Evolutionary conservation across 2,329 filamentous ascomycete species (phyloP).

Genomic region (Colletotrichum chlorophyti): DNA sequence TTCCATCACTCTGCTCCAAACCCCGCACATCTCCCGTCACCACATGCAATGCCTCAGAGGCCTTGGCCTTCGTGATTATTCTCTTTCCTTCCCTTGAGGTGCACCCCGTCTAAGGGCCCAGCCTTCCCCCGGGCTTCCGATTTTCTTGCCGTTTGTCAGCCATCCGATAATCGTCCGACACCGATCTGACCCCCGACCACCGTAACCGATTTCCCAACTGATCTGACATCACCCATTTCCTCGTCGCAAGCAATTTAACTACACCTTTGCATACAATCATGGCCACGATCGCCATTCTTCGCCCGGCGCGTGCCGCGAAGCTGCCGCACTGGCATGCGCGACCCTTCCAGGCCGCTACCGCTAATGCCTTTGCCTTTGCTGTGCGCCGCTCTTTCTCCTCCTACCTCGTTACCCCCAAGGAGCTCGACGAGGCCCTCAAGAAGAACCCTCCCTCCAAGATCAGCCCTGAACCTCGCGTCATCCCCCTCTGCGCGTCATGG

Average conservation of each 20-base stretch:
- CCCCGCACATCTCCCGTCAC: conserved; percentile 25
- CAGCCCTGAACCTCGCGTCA: conserved; percentile 80
- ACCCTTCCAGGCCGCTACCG: conserved; percentile 41
- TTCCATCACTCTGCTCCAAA: conserved; percentile 1
- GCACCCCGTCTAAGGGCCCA: conserved; percentile 7
- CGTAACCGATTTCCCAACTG: neutral
- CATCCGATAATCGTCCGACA: conserved; percentile 21
- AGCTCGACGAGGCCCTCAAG: conserved; percentile 82
- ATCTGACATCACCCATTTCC: conserved; percentile 8
- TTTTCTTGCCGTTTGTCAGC: conserved; percentile 15
- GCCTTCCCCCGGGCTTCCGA: conserved; percentile 10
- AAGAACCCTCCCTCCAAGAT: conserved; percentile 82
- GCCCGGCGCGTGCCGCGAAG: conserved; percentile 44
- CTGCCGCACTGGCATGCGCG: conserved; percentile 45
- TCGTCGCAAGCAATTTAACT: neutral
- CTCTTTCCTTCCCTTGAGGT: conserved; percentile 10
- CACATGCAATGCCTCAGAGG: conserved; percentile 24
- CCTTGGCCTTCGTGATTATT: conserved; percentile 15
- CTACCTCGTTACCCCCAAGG: conserved; percentile 85
- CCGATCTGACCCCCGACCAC: neutral
- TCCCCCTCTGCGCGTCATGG: conserved; percentile 93
- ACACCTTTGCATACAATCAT: conserved; percentile 39
- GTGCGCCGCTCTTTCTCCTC: conserved; percentile 68
- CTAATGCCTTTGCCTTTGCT: too few species aligned
- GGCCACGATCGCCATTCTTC: conserved; percentile 50